A percentile compares a stretch with the other conserved stretches of the same genome.
These are phyloP conservation scores for Candida yuanshanica DNA, from an alignment of 805 yeast genomes.

Conservation along the genomic window DNA sequence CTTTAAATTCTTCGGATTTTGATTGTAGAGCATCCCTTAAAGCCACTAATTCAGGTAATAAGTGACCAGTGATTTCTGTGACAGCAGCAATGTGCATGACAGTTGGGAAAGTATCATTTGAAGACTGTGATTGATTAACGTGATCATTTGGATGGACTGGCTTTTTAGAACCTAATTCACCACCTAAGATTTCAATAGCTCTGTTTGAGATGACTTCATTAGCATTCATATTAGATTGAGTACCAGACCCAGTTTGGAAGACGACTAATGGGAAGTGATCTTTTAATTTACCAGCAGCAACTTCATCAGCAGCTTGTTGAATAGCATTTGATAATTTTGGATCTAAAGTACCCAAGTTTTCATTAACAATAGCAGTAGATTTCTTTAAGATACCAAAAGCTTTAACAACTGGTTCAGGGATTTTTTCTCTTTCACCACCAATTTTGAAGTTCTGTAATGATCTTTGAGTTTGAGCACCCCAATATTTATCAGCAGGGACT, in stretches of 20 bases:
- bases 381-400: constrained; percentile 94
- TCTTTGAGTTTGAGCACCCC: constrained; percentile 98
- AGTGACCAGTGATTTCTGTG: constrained; percentile 66
- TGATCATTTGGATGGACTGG: constrained; percentile 99
- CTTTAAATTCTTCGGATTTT: constrained; percentile 77
- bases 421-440: constrained; percentile 84
- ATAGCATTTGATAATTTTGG: constrained; percentile 80
- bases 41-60: constrained; percentile 74
- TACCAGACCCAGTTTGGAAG: constrained; percentile 98
- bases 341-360: constrained; percentile 74
- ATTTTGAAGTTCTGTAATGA: constrained; percentile 91
- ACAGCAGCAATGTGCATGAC: constrained; percentile 99
- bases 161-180: constrained; percentile 81
- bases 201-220: constrained; percentile 98
- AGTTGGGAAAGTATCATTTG: constrained; percentile 98
- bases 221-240: constrained; percentile 98
- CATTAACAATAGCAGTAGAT: constrained; percentile 90
- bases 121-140: constrained; percentile 97
- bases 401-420: constrained; percentile 86
- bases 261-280: constrained; percentile 98
- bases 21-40: constrained; percentile 73
- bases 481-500: constrained; percentile 80
- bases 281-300: constrained; percentile 81
- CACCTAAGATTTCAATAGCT: constrained; percentile 95
- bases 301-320: constrained; percentile 93